Evolutionary conservation across 176 grass and related monocot species (phyloP).

Genomic region (Phyllostachys edulis): DNA sequence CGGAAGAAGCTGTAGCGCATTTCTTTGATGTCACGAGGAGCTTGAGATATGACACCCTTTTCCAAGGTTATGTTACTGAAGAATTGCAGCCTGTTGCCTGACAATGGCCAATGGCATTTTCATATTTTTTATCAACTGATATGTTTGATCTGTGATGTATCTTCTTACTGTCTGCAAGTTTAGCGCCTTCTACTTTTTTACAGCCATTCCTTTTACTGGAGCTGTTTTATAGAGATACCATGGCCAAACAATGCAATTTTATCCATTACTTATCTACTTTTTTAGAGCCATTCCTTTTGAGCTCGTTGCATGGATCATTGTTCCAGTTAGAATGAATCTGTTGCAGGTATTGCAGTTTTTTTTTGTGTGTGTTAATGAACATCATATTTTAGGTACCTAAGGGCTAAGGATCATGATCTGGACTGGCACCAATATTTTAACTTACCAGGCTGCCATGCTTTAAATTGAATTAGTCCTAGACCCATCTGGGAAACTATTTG

Average conservation of each 20-base stretch:
- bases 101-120: not conserved
- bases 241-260: conserved; percentile 19
- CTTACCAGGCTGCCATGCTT: conserved; percentile 9
- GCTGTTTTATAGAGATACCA: conserved; percentile 37
- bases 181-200: not conserved
- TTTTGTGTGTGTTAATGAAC: not conserved
- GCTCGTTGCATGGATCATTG: not conserved
- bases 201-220: conserved; percentile 7
- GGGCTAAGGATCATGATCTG: conserved; percentile 14
- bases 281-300: not conserved
- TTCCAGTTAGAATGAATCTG: conserved; percentile 21
- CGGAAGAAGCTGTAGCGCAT: conserved; percentile 91
- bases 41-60: conserved; percentile 87
- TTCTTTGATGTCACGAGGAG: conserved; percentile 91
- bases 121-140: not conserved
- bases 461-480: conserved; percentile 20
- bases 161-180: conserved; percentile 18
- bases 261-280: conserved; percentile 21
- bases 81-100: conserved; percentile 60
- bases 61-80: conserved; percentile 58
- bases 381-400: conserved; percentile 7
- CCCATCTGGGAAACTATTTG: conserved; percentile 36
- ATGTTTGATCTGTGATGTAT: not conserved
- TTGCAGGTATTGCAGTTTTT: conserved; percentile 12
- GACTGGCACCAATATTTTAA: conserved; percentile 7